Conservation (phyloP, 2,329 filamentous ascomycete genomes). For the Fusarium mexicanum region DNA sequence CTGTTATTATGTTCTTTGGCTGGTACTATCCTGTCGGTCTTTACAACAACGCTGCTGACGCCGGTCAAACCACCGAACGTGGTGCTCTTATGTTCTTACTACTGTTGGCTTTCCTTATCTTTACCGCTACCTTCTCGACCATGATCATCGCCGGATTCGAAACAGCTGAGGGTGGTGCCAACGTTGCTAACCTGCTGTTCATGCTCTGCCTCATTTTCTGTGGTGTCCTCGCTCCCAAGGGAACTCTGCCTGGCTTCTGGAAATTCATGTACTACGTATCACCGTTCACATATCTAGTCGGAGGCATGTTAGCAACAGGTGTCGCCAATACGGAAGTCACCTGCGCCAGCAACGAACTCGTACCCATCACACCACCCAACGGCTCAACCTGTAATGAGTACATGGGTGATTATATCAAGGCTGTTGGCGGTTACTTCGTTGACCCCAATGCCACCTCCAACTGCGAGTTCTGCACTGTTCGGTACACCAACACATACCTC, state of each 20-base stretch:
- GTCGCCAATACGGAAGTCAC: slow-evolving; percentile 72
- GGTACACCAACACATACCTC: slow-evolving; percentile 63
- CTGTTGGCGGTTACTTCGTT: slow-evolving; percentile 63
- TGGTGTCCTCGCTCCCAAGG: slow-evolving; percentile 47
- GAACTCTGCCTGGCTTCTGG: slow-evolving; percentile 65
- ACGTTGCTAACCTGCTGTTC: slow-evolving; percentile 73
- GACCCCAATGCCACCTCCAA: slow-evolving; percentile 57
- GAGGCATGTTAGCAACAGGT: slow-evolving; percentile 75
- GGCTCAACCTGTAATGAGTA: slow-evolving; percentile 70
- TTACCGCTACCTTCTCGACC: slow-evolving; percentile 82
- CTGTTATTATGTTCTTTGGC: slow-evolving; percentile 78
- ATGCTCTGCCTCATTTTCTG: slow-evolving; percentile 62
- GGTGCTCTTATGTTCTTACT: slow-evolving; percentile 84
- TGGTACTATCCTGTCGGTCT: slow-evolving; percentile 91
- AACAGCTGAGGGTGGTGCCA: slow-evolving; percentile 71
- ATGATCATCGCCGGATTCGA: slow-evolving; percentile 77
- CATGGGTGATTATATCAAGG: slow-evolving; percentile 59
- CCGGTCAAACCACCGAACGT: slow-evolving; percentile 71
- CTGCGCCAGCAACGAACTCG: slow-evolving; percentile 76
- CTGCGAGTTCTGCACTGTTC: slow-evolving; percentile 68
- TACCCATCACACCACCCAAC: slow-evolving; percentile 69
- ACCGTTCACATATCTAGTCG: slow-evolving; percentile 84
- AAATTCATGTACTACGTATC: slow-evolving; percentile 71
- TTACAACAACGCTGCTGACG: slow-evolving; percentile 72
- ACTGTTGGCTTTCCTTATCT: slow-evolving; percentile 78